Conservation (phyloP, 2,329 filamentous ascomycete genomes). For the Penicillium corylophilum region DNA sequence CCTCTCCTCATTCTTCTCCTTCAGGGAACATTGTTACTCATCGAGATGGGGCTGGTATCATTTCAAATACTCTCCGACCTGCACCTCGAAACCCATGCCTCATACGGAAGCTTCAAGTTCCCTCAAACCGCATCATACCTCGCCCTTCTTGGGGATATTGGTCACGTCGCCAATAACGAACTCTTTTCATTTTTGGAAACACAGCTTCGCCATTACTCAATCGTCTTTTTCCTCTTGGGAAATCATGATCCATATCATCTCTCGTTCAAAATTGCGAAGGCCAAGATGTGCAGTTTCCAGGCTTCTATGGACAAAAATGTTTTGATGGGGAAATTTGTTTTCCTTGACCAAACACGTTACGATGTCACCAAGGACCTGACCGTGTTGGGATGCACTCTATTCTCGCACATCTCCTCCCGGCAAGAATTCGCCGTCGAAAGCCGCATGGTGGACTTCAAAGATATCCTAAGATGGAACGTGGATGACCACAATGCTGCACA, state of each 20-base stretch:
- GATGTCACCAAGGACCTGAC: slow-evolving; percentile 32
- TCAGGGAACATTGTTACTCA: neutral
- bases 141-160: slow-evolving; percentile 56
- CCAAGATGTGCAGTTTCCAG: slow-evolving; percentile 15
- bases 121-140: slow-evolving; percentile 48
- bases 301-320: slow-evolving; percentile 6
- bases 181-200: slow-evolving; percentile 43
- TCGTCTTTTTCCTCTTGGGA: slow-evolving; percentile 51
- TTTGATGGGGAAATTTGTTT: slow-evolving; percentile 30
- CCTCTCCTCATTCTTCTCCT: no score
- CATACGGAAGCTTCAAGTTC: slow-evolving; percentile 48
- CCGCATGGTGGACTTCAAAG: slow-evolving; percentile 50
- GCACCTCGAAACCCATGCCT: slow-evolving; percentile 50
- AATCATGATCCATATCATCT: slow-evolving; percentile 54
- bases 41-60: neutral
- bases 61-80: slow-evolving; percentile 54
- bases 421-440: slow-evolving; percentile 36
- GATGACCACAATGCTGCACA: slow-evolving; percentile 26
- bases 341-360: slow-evolving; percentile 37
- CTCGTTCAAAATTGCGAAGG: slow-evolving; percentile 12
- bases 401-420: slow-evolving; percentile 44
- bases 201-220: slow-evolving; percentile 47
- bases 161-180: slow-evolving; percentile 38
- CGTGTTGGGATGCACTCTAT: slow-evolving; percentile 49
- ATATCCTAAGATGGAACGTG: slow-evolving; percentile 32